Evolutionary conservation across 495 filamentous ascomycete genomes (phyloP).

Genomic region (Lepidopterella palustris): DNA sequence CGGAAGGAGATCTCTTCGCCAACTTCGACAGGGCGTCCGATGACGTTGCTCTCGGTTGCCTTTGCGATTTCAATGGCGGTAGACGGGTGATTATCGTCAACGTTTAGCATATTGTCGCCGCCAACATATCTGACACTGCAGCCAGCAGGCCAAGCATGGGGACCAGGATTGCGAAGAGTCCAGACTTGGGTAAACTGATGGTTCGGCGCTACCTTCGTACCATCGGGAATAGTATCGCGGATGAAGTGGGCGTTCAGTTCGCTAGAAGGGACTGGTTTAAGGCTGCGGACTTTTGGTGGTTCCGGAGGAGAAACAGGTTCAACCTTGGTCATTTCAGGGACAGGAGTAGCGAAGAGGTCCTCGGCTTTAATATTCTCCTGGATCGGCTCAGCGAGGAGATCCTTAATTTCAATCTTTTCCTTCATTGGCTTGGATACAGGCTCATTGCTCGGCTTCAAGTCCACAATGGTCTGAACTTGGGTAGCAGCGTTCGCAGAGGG

Average conservation of each 20-base stretch:
- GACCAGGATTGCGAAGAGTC: slow-evolving; percentile 83
- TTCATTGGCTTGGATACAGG: slow-evolving; percentile 23
- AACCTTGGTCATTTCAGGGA: slow-evolving; percentile 4
- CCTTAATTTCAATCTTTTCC: slow-evolving; percentile 39
- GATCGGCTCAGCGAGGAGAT: slow-evolving; percentile 31
- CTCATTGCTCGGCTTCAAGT: slow-evolving; percentile 56
- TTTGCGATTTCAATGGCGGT: slow-evolving; percentile 62
- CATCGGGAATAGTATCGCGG: slow-evolving; percentile 71
- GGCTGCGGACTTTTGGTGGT: neutral
- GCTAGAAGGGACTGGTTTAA: neutral
- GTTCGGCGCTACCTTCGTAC: slow-evolving; percentile 59
- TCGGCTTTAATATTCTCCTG: slow-evolving; percentile 33
- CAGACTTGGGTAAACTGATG: slow-evolving; percentile 81
- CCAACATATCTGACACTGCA: slow-evolving; percentile 87
- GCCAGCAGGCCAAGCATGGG: slow-evolving; percentile 72
- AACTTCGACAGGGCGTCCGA: slow-evolving; percentile 58
- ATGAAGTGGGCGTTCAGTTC: slow-evolving; percentile 69
- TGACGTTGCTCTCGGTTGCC: slow-evolving; percentile 74
- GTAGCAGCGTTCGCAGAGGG: slow-evolving; percentile 51
- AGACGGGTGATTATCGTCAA: slow-evolving; percentile 69
- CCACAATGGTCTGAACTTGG: slow-evolving; percentile 64
- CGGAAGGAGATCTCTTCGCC: slow-evolving; percentile 75
- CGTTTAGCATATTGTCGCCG: slow-evolving; percentile 89
- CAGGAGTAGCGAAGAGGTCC: slow-evolving; percentile 19
- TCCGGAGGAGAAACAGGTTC: neutral